Percentiles rank a stretch among this genome's conserved stretches.
These are phyloP conservation scores for Wickerhamomyces bovis DNA, from an alignment of 805 yeast genomes.

Conservation along the genomic window DNA sequence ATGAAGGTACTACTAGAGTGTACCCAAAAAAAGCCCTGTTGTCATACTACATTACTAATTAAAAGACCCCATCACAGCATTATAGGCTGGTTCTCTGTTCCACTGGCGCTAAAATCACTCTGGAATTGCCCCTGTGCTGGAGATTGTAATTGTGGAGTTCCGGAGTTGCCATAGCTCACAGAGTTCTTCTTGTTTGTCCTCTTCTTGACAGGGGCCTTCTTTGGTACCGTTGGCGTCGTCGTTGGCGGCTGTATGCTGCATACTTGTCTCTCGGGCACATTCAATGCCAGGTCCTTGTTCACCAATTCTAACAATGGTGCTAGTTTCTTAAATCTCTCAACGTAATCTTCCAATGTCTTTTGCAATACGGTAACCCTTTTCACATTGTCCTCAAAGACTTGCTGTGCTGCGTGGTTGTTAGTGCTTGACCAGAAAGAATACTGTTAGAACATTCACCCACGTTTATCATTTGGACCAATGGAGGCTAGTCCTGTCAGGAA, in stretches of 20 bases:
- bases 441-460: conserved; percentile 10
- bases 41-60: not conserved
- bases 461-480: conserved; percentile 29
- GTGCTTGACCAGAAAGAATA: not conserved
- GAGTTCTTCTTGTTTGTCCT: conserved; percentile 19
- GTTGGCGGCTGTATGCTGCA: conserved; percentile 51
- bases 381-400: conserved; percentile 27
- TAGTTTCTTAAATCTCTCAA: conserved; percentile 38
- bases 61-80: conserved; percentile 8
- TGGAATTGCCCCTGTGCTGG: conserved; percentile 1
- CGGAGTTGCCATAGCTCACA: not conserved
- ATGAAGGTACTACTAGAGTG: too few relatives aligned
- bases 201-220: conserved; percentile 15
- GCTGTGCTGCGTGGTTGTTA: conserved; percentile 16
- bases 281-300: conserved; percentile 41
- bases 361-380: conserved; percentile 30
- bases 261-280: conserved; percentile 62
- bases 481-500: conserved; percentile 31
- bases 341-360: conserved; percentile 37
- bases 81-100: conserved; percentile 20
- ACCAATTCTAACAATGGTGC: conserved; percentile 42
- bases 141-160: not conserved
- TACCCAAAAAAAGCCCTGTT: too few relatives aligned
- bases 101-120: conserved; percentile 9
- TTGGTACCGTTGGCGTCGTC: conserved; percentile 3